phyloP scores from a whole-genome alignment of 169 alveolate species.

The Plasmodium malariae region DNA sequence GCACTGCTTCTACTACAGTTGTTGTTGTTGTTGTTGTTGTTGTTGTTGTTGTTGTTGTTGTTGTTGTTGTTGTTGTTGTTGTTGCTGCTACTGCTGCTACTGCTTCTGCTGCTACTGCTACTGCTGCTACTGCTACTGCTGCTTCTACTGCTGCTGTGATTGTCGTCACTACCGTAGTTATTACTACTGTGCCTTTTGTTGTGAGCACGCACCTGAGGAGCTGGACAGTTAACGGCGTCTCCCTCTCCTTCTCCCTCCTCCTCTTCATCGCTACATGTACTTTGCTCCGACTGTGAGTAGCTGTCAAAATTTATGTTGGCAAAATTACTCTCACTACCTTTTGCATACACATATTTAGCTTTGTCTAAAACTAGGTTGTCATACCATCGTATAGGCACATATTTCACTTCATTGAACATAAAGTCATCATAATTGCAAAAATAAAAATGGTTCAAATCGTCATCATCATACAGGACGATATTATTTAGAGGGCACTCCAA shows the following conservation, averaged over 20 bases:
- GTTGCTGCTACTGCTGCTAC: neutral
- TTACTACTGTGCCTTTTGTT: too few relatives aligned
- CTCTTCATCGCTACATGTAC: too few relatives aligned
- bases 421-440: conserved; percentile 32
- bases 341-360: neutral
- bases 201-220: too few relatives aligned
- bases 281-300: too few relatives aligned
- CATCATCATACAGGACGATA: neutral
- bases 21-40: too few relatives aligned
- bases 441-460: conserved; percentile 9
- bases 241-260: too few relatives aligned
- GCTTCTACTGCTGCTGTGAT: neutral
- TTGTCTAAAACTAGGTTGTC: conserved; percentile 16
- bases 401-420: neutral
- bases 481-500: neutral
- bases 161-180: too few relatives aligned
- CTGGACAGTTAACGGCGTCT: too few relatives aligned
- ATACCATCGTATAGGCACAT: conserved; percentile 22
- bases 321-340: neutral
- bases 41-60: neutral
- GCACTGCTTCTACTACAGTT: too few relatives aligned
- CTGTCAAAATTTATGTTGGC: neutral
- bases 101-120: neutral
- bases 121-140: neutral
- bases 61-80: neutral